Evolutionary conservation across 352 stramenopile genomes (phyloP).

Genomic region (Phytophthora lateralis): DNA sequence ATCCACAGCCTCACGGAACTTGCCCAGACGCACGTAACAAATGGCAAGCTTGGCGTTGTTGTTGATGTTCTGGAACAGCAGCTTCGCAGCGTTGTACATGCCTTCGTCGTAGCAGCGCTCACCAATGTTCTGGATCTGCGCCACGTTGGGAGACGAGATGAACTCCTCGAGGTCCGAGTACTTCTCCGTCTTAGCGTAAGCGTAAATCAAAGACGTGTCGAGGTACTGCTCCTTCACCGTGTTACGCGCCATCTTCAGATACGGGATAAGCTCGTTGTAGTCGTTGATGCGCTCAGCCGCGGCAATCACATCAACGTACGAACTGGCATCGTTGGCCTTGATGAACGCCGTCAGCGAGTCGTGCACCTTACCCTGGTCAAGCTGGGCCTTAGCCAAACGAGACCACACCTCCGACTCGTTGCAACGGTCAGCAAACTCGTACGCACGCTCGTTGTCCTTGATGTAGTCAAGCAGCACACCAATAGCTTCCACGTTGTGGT

Average conservation of each 20-base stretch:
- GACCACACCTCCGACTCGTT: slow-evolving; percentile 99
- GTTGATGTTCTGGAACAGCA: slow-evolving; percentile 99
- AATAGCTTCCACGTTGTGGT: slow-evolving; percentile 96
- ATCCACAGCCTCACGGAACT: slow-evolving; percentile 99
- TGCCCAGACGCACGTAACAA: slow-evolving; percentile 98
- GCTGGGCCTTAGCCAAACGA: slow-evolving; percentile 98
- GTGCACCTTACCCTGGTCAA: slow-evolving; percentile 95
- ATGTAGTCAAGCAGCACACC: slow-evolving; percentile 95
- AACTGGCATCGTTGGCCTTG: slow-evolving; percentile 97
- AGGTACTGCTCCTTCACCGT: slow-evolving; percentile 99
- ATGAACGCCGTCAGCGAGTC: slow-evolving; percentile 99
- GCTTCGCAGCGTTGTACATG: slow-evolving; percentile 98
- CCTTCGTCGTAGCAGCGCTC: slow-evolving; percentile 98
- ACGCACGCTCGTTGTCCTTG: slow-evolving; percentile 98
- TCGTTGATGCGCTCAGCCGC: slow-evolving; percentile 96
- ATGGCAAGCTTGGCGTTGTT: slow-evolving; percentile 99
- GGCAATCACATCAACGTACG: slow-evolving; percentile 98
- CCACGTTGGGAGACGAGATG: slow-evolving; percentile 98
- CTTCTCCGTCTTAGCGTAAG: slow-evolving; percentile 98
- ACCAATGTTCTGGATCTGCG: slow-evolving; percentile 99
- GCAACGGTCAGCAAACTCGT: slow-evolving; percentile 98
- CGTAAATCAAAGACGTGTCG: slow-evolving; percentile 99
- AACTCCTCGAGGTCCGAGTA: slow-evolving; percentile 99
- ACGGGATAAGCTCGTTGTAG: slow-evolving; percentile 98
- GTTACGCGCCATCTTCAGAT: slow-evolving; percentile 99